Base-by-base conservation (phyloP, 345 rosid genomes). In the Rhizophora mangle region DNA sequence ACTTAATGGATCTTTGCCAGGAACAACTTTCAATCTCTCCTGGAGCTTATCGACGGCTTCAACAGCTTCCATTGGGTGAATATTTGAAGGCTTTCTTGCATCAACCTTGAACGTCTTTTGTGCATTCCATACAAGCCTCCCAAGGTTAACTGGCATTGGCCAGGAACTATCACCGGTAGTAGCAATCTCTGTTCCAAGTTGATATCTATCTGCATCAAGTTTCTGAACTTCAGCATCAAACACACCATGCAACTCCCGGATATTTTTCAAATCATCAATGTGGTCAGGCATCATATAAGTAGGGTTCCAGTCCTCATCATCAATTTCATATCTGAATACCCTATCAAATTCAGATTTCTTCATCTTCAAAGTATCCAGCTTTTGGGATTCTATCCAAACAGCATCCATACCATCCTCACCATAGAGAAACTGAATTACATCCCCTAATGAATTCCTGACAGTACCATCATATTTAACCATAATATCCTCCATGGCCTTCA, bases 321-420 rank as follows among this genome's bases (percentile, higher is more conserved):
- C 96, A 64, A 91, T 74, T 73, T 91, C 95, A 75, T 91, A 94
- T 83, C 84, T 89, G 85, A 87, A 94, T 60, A 85, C 81, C 84
- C 83, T 84, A 62, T 87, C 83, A 64, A 94, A 94, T 66, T 94
- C 96, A 10, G 82, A 22, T 72, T 85, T 89, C 76, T 86, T 88
- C 95, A 91, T 91, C 74, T 94, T 94, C 78, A 94, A 74, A 60
- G 97, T 89, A 85, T 94, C 98, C 63, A 94, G 82, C 76, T 85
- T 87, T 83, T 94, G 98, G 1, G 93, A 86, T 79, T 94, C 98
- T 9, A 94, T 94, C 98, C 97, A 94, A 60, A 94, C 96, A 55
- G 96, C 71, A 77, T 94, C 98, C 98, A 94, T 94, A 72, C 97
- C 98, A 82, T 94, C 98, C 82, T 94, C 98, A 55, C 98, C 98